These are phyloP conservation scores for Nitzschia sp. DNA, from an alignment of 108 stramenopile genomes.

Conservation along the genomic window DNA sequence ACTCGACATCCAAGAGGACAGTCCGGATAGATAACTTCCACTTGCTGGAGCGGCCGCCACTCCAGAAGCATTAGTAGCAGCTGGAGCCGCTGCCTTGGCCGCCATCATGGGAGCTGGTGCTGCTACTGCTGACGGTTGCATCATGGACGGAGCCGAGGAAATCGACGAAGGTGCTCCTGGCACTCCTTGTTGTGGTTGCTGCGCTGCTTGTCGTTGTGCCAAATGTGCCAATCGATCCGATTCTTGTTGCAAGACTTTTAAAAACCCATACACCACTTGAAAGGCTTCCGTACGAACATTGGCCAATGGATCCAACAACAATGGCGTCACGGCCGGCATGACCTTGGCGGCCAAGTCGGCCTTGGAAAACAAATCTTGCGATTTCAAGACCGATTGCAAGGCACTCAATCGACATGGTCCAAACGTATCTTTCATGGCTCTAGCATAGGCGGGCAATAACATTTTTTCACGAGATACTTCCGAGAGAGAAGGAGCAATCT, in stretches of 20 bases:
- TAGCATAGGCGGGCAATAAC: constrained; percentile 73
- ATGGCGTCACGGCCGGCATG: constrained; percentile 63
- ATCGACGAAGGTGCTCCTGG: background rate
- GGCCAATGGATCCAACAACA: constrained; percentile 61
- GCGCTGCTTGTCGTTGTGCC: constrained; percentile 47
- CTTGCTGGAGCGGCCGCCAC: constrained; percentile 18
- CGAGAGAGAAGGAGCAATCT: constrained; percentile 71
- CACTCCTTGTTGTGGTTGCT: constrained; percentile 20
- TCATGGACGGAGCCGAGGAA: background rate
- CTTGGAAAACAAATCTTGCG: constrained; percentile 62
- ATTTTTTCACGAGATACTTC: constrained; percentile 74
- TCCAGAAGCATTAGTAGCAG: constrained; percentile 41
- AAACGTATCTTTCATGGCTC: constrained; percentile 84
- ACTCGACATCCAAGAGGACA: constrained; percentile 79
- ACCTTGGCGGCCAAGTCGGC: constrained; percentile 68
- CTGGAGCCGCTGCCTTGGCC: constrained; percentile 12
- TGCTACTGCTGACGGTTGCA: background rate
- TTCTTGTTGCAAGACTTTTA: constrained; percentile 64
- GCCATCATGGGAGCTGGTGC: background rate
- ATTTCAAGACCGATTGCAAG: constrained; percentile 47
- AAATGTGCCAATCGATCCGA: constrained; percentile 53
- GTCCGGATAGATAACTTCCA: constrained; percentile 58
- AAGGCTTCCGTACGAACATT: constrained; percentile 84
- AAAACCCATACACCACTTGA: constrained; percentile 56
- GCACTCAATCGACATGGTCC: constrained; percentile 78